Evolutionary conservation across 192 early-diverging fungal genomes (phyloP).

Genomic region (Linnemannia zychae): DNA sequence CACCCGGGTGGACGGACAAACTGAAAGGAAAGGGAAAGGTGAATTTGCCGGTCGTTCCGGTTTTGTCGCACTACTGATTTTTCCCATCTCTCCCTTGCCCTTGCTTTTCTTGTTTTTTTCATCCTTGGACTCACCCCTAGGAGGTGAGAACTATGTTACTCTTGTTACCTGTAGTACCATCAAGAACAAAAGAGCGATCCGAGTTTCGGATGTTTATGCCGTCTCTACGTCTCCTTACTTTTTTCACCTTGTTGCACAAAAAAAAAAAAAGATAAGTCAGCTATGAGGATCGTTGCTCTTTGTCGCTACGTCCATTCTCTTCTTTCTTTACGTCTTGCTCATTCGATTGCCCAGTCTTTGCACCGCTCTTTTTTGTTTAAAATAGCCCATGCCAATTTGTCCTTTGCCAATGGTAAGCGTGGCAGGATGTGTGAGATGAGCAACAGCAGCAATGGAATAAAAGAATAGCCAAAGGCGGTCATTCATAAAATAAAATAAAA

Average conservation of each 20-base stretch:
- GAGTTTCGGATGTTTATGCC: too few species aligned
- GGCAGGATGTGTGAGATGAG: too few species aligned
- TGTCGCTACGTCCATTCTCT: too few species aligned
- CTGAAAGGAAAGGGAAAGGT: background rate
- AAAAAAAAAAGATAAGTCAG: too few species aligned
- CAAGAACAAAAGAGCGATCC: too few species aligned
- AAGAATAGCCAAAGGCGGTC: background rate
- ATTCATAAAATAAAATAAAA: too few species aligned
- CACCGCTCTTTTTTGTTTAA: constrained; percentile 8
- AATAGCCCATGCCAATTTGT: constrained; percentile 12
- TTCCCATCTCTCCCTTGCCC: too few species aligned
- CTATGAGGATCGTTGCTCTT: too few species aligned
- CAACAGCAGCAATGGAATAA: background rate
- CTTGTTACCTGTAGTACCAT: background rate
- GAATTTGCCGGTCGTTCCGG: constrained; percentile 3
- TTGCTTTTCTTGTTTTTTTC: too few species aligned
- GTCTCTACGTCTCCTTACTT: too few species aligned
- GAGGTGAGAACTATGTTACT: background rate
- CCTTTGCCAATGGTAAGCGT: too few species aligned
- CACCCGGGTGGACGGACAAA: background rate
- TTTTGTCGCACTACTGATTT: background rate
- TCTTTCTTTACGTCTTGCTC: background rate
- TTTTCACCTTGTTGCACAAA: too few species aligned
- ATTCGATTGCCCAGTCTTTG: background rate
- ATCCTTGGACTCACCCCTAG: background rate